phyloP scores from a whole-genome alignment of 2,329 filamentous ascomycete genomes.

The Alternaria infectoria region DNA sequence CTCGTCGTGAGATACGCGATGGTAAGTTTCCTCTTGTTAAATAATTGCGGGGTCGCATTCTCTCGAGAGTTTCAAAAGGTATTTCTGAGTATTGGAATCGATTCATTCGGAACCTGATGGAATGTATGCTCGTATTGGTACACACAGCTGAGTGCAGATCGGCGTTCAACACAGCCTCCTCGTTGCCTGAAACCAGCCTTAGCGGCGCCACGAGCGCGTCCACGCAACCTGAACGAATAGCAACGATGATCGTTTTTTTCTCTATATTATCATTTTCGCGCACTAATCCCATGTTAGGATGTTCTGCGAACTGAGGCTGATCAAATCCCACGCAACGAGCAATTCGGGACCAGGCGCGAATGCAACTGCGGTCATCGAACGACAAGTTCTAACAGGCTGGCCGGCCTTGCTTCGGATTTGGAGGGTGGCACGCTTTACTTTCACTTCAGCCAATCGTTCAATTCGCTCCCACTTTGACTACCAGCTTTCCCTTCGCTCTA shows the following conservation, averaged over 20 bases:
- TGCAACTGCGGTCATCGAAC: background rate
- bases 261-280: background rate
- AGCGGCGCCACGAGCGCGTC: background rate
- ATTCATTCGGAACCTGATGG: background rate
- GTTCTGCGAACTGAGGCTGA: background rate
- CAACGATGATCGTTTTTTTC: background rate
- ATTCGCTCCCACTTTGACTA: slow-evolving; percentile 41
- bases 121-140: background rate
- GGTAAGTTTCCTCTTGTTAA: no score
- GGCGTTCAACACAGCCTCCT: background rate
- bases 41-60: no score
- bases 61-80: no score
- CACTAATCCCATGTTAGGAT: background rate
- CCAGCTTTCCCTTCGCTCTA: slow-evolving; percentile 63
- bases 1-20: background rate
- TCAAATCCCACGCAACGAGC: background rate
- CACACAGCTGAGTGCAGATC: background rate
- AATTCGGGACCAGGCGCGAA: background rate
- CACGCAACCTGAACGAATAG: background rate
- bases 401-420: background rate
- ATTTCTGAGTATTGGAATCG: background rate
- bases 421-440: background rate
- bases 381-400: background rate
- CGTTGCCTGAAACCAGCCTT: background rate
- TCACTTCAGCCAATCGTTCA: background rate